Evolutionary conservation across 345 rosid species (phyloP).

Genomic region (Abelmoschus esculentus): DNA sequence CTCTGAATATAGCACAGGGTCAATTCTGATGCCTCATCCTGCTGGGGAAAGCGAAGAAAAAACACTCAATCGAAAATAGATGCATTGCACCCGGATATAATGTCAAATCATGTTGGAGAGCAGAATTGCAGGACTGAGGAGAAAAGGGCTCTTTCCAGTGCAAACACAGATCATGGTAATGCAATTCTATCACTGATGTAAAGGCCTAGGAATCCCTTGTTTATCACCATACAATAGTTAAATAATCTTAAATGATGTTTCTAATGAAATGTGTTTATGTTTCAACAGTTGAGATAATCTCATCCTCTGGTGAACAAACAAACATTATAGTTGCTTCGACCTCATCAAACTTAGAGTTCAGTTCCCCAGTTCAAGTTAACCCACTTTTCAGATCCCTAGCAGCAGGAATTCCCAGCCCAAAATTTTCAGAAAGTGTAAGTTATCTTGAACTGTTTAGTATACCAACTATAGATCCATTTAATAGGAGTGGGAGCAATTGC

Average conservation of each 20-base stretch:
- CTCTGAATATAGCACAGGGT: slow-evolving; percentile 86
- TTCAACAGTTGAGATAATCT: slow-evolving; percentile 32
- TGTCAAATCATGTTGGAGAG: slow-evolving; percentile 20
- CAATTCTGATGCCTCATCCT: slow-evolving; percentile 37
- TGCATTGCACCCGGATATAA: slow-evolving; percentile 26
- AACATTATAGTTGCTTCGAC: slow-evolving; percentile 35
- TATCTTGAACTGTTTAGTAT: slow-evolving; percentile 6
- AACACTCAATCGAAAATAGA: slow-evolving; percentile 31
- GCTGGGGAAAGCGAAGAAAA: slow-evolving; percentile 41
- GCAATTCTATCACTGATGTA: background rate
- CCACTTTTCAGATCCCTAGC: slow-evolving; percentile 96
- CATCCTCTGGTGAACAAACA: slow-evolving; percentile 33
- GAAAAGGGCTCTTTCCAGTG: slow-evolving; percentile 31
- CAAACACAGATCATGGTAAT: slow-evolving; percentile 44
- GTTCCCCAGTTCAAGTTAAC: slow-evolving; percentile 80
- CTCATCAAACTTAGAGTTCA: slow-evolving; percentile 45
- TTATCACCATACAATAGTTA: background rate
- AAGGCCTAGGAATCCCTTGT: background rate
- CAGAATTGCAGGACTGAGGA: slow-evolving; percentile 21
- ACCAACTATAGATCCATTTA: slow-evolving; percentile 7
- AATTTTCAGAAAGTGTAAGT: slow-evolving; percentile 97
- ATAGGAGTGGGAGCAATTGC: background rate
- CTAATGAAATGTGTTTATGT: slow-evolving; percentile 13
- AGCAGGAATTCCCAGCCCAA: slow-evolving; percentile 95
- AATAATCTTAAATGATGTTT: background rate